Base-by-base conservation (phyloP, 805 yeast species). In the Yueomyces sp. region DNA sequence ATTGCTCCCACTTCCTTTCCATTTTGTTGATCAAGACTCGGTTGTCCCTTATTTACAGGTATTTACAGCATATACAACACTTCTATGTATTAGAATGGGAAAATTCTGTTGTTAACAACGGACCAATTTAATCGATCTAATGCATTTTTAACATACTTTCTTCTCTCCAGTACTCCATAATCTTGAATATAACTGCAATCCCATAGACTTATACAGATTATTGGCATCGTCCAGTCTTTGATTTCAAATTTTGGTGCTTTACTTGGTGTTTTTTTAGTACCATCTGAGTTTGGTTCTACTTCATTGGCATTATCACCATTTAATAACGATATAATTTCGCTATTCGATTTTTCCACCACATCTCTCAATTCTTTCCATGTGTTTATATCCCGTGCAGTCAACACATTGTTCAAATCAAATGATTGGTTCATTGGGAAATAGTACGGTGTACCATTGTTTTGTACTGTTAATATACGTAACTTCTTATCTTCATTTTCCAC, bases 91-190 rank as follows among this genome's bases (percentile, higher is more conserved):
- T 9, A 30, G 2, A 30, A 30, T 30, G 57, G 50, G 45, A 49
- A 68, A 27, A 67, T 54, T 54, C 74, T 65, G 38, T 55, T 56
- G 49, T 76, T 77, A 31, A 82, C 72, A 37, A 80, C 79, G 42
- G 76, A 72, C 98, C 98, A 92, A 65, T 90, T 80, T 47, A 88
- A 73, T 50, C 85, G 71, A 42, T 78, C 74, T 78, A 94, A 79
- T 56, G 80, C 79, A 49, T 79, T 80, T 47, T 74, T 74, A 51
- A 92, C 71, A 63, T 83, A 92, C 43, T 73, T 68, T 39, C 74
- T 68, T 65, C 81, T 82, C 28, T 92, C 94, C 27, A 53, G 57
- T 42, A 85, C 72, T 40, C 96, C 95, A 63, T 81, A 90, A 63
- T 92, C 97, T 29, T 74, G 66, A 39, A 86, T 54, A 61, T 81